Conservation (phyloP, 2,329 filamentous ascomycete species). For the Phialophora expanda region DNA sequence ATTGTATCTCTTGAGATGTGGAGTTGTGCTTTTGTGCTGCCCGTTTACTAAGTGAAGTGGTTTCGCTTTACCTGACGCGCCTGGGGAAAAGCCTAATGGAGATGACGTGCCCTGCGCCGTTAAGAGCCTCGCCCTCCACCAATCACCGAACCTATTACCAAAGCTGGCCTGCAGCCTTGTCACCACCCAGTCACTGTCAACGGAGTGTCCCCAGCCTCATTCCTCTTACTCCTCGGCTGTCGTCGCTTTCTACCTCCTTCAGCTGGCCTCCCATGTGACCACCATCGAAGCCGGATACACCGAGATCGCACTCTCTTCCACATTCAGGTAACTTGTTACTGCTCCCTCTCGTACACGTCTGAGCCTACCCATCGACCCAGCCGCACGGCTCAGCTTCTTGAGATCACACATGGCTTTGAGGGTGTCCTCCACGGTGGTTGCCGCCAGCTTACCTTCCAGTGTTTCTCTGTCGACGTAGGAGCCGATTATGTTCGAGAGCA, state of each 20-base stretch:
- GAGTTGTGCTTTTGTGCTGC: constrained; percentile 17
- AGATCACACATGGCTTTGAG: constrained; percentile 58
- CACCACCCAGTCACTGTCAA: background rate
- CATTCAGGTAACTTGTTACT: constrained; percentile 37
- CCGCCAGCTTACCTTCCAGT: constrained; percentile 38
- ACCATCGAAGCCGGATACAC: constrained; percentile 53
- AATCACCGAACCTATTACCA: constrained; percentile 6
- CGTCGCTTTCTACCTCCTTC: background rate
- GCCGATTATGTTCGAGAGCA: background rate
- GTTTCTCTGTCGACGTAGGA: background rate
- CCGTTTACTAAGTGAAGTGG: constrained; percentile 12
- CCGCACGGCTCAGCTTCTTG: constrained; percentile 47
- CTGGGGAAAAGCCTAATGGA: constrained; percentile 11
- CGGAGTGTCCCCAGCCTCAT: background rate
- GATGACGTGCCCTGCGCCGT: constrained; percentile 20
- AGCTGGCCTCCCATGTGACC: constrained; percentile 48
- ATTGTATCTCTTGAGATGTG: constrained; percentile 14
- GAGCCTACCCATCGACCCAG: constrained; percentile 47
- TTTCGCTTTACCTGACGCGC: constrained; percentile 14
- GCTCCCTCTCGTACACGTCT: constrained; percentile 44
- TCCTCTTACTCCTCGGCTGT: background rate
- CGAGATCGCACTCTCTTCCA: constrained; percentile 44
- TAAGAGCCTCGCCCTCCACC: constrained; percentile 8
- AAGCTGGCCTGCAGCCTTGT: constrained; percentile 1
- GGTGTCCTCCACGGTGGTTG: constrained; percentile 65